phyloP scores from a whole-genome alignment of 306 rosid genomes.

The Datisca glomerata region DNA sequence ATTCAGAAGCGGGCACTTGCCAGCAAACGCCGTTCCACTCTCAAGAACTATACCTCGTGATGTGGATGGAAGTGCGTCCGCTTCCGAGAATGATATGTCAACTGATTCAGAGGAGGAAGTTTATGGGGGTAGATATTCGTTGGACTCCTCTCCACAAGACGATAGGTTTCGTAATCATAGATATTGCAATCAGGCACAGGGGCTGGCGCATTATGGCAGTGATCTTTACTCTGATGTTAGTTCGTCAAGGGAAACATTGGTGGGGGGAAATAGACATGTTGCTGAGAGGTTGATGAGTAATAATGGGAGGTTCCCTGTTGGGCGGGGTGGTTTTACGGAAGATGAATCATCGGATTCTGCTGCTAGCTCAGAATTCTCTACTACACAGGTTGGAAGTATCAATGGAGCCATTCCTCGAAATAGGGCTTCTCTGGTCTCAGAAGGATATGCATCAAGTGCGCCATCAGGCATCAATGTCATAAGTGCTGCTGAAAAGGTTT shows the following conservation, averaged over 20 bases:
- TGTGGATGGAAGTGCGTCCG: conserved; percentile 41
- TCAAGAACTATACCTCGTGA: conserved; percentile 23
- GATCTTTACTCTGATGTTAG: conserved; percentile 83
- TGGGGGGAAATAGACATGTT: conserved; percentile 26
- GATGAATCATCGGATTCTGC: conserved; percentile 89
- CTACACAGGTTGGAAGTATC: conserved; percentile 70
- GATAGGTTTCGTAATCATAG: conserved; percentile 36
- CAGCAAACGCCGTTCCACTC: conserved; percentile 47
- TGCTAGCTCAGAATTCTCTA: conserved; percentile 77
- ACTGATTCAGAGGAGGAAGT: conserved; percentile 63
- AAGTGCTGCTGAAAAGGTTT: conserved; percentile 48
- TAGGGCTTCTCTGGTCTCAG: conserved; percentile 46
- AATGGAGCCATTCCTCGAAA: conserved; percentile 42
- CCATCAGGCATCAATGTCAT: conserved; percentile 47
- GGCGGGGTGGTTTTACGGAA: conserved; percentile 54
- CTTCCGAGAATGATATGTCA: conserved; percentile 49
- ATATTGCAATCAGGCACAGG: conserved; percentile 27
- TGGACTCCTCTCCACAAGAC: conserved; percentile 76
- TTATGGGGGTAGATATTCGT: conserved; percentile 62
- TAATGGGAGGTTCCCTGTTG: conserved; percentile 26
- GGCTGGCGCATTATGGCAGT: conserved; percentile 33
- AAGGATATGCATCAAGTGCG: conserved; percentile 65
- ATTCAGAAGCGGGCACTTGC: conserved; percentile 88
- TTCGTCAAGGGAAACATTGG: conserved; percentile 78
- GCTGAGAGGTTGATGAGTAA: conserved; percentile 23